Evolutionary conservation across 202 grass and related monocot species (phyloP).

Genomic region (Dendrocalamus latiflorus): DNA sequence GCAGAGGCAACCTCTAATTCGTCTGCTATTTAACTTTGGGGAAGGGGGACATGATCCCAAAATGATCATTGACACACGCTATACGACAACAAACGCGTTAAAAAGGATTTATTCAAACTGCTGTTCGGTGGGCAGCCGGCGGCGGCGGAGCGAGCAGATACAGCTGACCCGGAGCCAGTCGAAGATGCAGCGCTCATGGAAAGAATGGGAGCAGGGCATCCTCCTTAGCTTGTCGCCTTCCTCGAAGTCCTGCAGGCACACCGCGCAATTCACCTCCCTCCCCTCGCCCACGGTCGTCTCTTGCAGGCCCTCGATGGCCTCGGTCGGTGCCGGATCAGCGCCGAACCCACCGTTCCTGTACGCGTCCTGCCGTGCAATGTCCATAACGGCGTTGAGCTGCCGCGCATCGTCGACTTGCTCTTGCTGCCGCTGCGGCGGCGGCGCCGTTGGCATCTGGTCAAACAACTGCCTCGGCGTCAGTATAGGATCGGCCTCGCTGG

Average conservation of each 20-base stretch:
- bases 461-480: no score
- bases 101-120: background rate
- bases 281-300: background rate
- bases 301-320: background rate
- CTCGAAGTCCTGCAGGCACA: background rate
- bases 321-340: background rate
- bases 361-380: no score
- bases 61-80: background rate
- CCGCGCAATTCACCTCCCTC: background rate
- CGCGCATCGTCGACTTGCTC: no score
- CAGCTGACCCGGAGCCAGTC: background rate
- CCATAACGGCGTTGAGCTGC: no score
- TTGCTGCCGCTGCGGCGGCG: no score
- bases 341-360: background rate
- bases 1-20: background rate
- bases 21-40: background rate
- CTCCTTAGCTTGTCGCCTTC: background rate
- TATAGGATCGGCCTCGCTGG: no score
- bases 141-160: background rate
- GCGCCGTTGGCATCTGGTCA: no score
- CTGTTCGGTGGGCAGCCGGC: background rate
- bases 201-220: background rate
- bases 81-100: background rate
- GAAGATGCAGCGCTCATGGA: background rate
- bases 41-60: background rate